Base-by-base conservation (phyloP, 768 basidiomycete species). In the Boletus fagicola region DNA sequence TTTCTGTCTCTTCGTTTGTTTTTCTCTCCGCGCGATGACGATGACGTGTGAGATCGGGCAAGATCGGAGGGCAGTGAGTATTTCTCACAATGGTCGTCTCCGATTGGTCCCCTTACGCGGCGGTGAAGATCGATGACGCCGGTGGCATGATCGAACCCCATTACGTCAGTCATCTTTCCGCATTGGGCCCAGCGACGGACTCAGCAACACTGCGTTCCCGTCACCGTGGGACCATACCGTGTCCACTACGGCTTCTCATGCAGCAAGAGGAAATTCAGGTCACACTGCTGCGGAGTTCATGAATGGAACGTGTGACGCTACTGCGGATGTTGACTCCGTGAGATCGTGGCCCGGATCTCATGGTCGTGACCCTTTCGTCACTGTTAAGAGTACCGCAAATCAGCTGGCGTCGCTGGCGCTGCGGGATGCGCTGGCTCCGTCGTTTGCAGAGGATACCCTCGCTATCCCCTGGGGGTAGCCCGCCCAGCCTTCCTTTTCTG, bases 51-150 rank as follows among this genome's bases (percentile, higher is more conserved):
- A 30, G 54, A 48, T 62, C 51, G 51, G 63, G 26, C 8, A 47
- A 42, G 46, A 51, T 54, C 57, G 57, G 53, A 51, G 28, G 39
- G 44, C 49, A 38, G 49, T 51, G 57, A 44, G 26, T 30, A 39
- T 15, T 49, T 47, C 31, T 33, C 28, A 46, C 20, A 52, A 48
- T 49, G 48, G 35, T 35, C 16, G 44, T n/a, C 13, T 50, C 38
- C 36, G 60, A 59, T 66, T 66, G 60, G 58, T 28, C 43, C 57
- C 49, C 44, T 46, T 16, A 24, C 22, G 38, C 60, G 63, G 66
- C 63, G 63, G 65, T 59, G 56, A 54, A 57, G 45, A 58, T 63
- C 63, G 67, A 67, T 68, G 67, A 68, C 67, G 64, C 64, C 64
- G 63, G 66, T 67, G 64, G 67, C 64, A 65, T 28, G 51, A 59